Conservation (phyloP, 2,329 filamentous ascomycete species). For the Cercospora zeina region DNA sequence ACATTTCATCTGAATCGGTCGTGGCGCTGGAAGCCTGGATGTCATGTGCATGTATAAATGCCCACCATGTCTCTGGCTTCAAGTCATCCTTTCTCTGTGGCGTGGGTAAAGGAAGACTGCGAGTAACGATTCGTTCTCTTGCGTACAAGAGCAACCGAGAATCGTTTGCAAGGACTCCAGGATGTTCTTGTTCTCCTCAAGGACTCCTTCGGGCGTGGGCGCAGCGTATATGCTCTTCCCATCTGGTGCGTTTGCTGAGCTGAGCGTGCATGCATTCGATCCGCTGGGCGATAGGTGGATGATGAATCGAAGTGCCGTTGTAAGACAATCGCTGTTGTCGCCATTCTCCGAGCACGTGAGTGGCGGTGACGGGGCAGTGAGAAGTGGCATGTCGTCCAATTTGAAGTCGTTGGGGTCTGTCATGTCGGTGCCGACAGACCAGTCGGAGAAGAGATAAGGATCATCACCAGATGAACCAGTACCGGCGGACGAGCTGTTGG, state of each 20-base stretch:
- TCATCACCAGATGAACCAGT: not conserved
- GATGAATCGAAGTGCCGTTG: not conserved
- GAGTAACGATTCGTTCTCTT: not conserved
- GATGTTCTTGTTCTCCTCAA: not conserved
- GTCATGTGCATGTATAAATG: slow-evolving; percentile 62
- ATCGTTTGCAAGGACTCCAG: not conserved
- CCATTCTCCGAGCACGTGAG: not conserved
- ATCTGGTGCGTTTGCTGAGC: not conserved
- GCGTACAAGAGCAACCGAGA: not conserved
- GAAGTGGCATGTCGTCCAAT: slow-evolving; percentile 1
- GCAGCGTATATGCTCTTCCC: not conserved
- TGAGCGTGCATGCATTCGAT: not conserved
- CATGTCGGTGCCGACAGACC: not conserved
- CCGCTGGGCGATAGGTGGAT: not conserved
- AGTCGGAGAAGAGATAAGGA: not conserved
- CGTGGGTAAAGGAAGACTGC: slow-evolving; percentile 46
- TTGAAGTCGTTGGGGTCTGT: not conserved
- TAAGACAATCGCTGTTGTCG: not conserved
- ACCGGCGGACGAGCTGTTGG: not conserved
- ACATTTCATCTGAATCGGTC: slow-evolving; percentile 60
- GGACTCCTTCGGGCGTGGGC: not conserved
- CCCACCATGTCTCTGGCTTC: slow-evolving; percentile 48
- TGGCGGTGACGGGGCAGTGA: not conserved
- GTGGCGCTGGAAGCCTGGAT: slow-evolving; percentile 56
- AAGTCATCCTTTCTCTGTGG: slow-evolving; percentile 54